Evolutionary conservation across 2,329 filamentous ascomycete species (phyloP), one percentile per base, ranked within the genome.

Genomic region (Paracamarosporium sp.): DNA sequence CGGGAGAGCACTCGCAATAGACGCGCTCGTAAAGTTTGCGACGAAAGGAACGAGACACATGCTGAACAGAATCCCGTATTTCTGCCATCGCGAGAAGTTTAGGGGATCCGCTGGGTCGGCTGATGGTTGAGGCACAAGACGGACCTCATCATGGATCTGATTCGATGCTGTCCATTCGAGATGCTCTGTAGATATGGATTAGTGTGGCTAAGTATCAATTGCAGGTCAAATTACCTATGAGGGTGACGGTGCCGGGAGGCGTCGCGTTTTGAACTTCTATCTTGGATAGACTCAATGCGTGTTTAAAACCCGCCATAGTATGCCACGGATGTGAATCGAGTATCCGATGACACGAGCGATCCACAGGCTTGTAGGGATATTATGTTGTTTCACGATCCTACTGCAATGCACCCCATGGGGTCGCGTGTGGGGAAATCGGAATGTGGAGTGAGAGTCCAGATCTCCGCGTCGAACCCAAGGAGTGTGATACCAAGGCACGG

Each of bases 41-140:
- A 74, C 64, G 41, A 77, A 75, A 1, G 76, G 71, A 58, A 75
- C 74, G 13, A 78, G 44, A 7, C 72, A 76, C 75, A 80, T 78
- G 58, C 68, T 65, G 15, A 66, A 58, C 2, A 80, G 60, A 12
- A 79, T 71, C 5, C 60, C 64, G 12, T 65, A 53, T 61, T 79
- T 79, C 3, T 75, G 71, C 68, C 70, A 75, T 57, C 56, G 56
- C 6, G 72, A 64, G 62, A 78, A 76, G 41, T 80, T 80, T 24
- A 80, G 61, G 2, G 78, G 78, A 50, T 80, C 78, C 1, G 72
- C 71, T 9, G 75, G 73, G 58, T 76, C 77, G 8, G 66, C 63
- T 4, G 77, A 77, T 1, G 78, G 78, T 28, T 69, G 71, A 5
- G 78, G 78, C 5, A 78, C 71, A 6, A 75, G 68, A 20, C 78